phyloP scores from a whole-genome alignment of 108 stramenopile genomes.

The Chaetoceros muelleri region DNA sequence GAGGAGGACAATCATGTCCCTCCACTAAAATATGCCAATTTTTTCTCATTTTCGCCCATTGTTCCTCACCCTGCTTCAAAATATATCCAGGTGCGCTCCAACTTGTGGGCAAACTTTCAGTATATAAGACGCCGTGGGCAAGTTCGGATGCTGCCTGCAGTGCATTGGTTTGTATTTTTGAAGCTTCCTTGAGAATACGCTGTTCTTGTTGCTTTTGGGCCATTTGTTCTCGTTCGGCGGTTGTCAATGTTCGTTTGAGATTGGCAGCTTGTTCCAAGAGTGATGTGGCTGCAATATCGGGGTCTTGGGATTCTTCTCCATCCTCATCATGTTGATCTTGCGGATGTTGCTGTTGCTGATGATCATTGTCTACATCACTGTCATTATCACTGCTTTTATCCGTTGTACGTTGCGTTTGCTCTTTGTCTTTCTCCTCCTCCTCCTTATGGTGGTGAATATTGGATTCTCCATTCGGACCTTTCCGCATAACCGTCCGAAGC shows the following conservation, averaged over 20 bases:
- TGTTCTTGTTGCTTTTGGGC: slow-evolving; percentile 71
- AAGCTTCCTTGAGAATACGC: slow-evolving; percentile 88
- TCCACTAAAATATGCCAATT: slow-evolving; percentile 96
- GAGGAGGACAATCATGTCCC: slow-evolving; percentile 84
- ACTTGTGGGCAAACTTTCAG: slow-evolving; percentile 64
- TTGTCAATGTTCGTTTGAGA: slow-evolving; percentile 49
- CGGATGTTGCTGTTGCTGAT: slow-evolving; percentile 1
- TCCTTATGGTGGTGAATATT: slow-evolving; percentile 7
- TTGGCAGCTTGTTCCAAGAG: slow-evolving; percentile 80
- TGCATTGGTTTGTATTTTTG: slow-evolving; percentile 92
- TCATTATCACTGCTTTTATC: neutral
- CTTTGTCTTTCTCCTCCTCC: slow-evolving; percentile 19
- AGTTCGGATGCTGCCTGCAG: slow-evolving; percentile 89
- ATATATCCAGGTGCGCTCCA: slow-evolving; percentile 86
- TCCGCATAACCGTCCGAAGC: slow-evolving; percentile 13
- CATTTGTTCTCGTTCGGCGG: slow-evolving; percentile 41
- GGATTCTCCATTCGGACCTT: neutral
- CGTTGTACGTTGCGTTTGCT: slow-evolving; percentile 19
- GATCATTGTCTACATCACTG: neutral
- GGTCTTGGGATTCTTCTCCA: slow-evolving; percentile 9
- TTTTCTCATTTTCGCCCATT: slow-evolving; percentile 65
- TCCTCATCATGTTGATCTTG: slow-evolving; percentile 10
- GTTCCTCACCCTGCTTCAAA: slow-evolving; percentile 51
- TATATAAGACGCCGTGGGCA: slow-evolving; percentile 81
- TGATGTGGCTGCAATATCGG: slow-evolving; percentile 22